Percentiles rank a stretch among this genome's conserved stretches.
Conservation (phyloP, 148 eudicot genomes). For the Silene latifolia region DNA sequence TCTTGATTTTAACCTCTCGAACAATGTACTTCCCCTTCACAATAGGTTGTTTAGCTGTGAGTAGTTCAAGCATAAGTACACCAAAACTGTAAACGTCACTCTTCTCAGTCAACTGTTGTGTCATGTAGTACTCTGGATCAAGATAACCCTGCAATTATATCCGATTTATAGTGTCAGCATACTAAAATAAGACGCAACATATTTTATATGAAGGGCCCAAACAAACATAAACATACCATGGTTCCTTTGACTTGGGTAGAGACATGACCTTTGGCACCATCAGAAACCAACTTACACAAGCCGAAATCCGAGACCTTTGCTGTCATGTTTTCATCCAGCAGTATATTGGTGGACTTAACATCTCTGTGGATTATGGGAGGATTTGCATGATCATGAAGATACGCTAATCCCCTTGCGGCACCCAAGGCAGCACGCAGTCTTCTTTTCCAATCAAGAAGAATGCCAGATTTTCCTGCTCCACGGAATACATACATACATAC, state of each 20-base stretch:
- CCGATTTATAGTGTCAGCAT: neutral
- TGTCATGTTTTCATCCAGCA: conserved; percentile 72
- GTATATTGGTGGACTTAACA: conserved; percentile 82
- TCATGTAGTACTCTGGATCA: conserved; percentile 95
- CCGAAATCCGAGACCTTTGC: conserved; percentile 97
- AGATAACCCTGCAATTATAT: conserved; percentile 69
- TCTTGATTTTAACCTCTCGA: conserved; percentile 47
- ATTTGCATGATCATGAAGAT: conserved; percentile 84
- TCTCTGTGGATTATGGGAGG: conserved; percentile 97
- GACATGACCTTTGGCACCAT: conserved; percentile 59
- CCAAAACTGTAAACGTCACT: conserved; percentile 96
- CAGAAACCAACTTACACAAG: conserved; percentile 77
- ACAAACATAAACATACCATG: conserved; percentile 38
- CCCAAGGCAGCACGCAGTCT: conserved; percentile 80
- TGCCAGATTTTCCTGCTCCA: conserved; percentile 66
- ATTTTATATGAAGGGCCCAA: neutral
- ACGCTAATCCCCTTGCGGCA: conserved; percentile 88
- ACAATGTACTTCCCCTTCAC: conserved; percentile 90
- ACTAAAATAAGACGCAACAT: neutral
- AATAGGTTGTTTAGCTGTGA: conserved; percentile 74
- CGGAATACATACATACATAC: neutral
- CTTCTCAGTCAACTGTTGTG: conserved; percentile 87
- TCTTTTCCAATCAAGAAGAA: conserved; percentile 83
- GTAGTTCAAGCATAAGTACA: conserved; percentile 80
- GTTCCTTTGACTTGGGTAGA: conserved; percentile 99